Base-by-base conservation (phyloP, 2,329 filamentous ascomycete genomes). In the Aspergillus fumigatus region DNA sequence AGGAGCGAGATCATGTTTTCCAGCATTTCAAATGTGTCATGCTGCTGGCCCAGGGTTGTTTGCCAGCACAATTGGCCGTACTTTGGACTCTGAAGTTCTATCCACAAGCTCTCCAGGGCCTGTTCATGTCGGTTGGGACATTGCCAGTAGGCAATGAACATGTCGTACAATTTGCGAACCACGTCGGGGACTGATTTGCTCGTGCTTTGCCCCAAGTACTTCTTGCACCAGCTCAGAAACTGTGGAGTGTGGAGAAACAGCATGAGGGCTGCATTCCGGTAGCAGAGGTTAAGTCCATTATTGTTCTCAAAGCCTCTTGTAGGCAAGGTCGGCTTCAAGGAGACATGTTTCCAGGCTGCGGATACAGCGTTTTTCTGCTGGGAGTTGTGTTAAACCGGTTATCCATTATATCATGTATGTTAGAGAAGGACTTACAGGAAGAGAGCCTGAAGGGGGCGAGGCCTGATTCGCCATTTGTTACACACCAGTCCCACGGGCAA, bases 231-330 rank as follows among this genome's bases (percentile, higher is more conserved):
- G 32, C 69, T 64, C 35, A 67, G 5, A 25, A 72, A 54, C 1
- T 60, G 9, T 1, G 67, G 64, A 1, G 59, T 60, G 58, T 70
- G 65, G n/a, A 71, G 56, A 25, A 71, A 54, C 43, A 65, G 29
- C 14, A 62, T 54, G 5, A 70, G 56, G 14, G 53, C 52, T 7
- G 59, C 57, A 57, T 70, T 73, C 19, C 68, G 63, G 58, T 72
- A 72, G 54, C 70, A 70, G 9, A 63, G 47, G 25, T 40, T 48
- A 3, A 3, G 32, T 38, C 14, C 32, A 5, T 35, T n/a, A 10
- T 48, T 29, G 23, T 53, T 48, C 23, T 51, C 40, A 55, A 63
- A 60, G 26, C 61, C 58, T 53, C 48, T 51, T 27, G 41, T 51
- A 2, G 25, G 21, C 19, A 7, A 53, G 17, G 29, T 43, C 26